Conservation (phyloP, 2,329 filamentous ascomycete genomes). For the Pseudogymnoascus pannorum region DNA sequence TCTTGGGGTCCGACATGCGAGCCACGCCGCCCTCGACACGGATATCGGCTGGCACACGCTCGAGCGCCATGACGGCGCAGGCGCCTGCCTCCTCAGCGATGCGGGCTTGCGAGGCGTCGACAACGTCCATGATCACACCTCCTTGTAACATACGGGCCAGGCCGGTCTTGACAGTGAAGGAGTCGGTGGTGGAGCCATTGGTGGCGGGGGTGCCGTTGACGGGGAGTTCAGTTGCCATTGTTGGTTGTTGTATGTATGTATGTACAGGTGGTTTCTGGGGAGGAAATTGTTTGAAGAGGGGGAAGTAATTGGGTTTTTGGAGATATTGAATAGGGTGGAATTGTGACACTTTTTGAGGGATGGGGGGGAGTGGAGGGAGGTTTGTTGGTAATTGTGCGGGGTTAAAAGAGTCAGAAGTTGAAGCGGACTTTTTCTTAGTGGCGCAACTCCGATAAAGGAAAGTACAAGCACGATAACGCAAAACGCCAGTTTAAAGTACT, state of each 20-base stretch:
- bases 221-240: slow-evolving; percentile 41
- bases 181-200: slow-evolving; percentile 28
- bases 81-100: slow-evolving; percentile 97
- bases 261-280: background rate
- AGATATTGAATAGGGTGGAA: background rate
- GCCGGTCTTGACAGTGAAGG: slow-evolving; percentile 85
- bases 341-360: background rate
- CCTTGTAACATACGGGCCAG: slow-evolving; percentile 98
- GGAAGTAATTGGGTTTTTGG: background rate
- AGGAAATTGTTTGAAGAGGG: background rate
- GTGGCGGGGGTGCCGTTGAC: slow-evolving; percentile 23
- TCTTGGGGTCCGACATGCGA: slow-evolving; percentile 89
- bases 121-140: slow-evolving; percentile 99
- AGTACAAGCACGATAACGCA: background rate
- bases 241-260: background rate
- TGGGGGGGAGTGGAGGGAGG: background rate
- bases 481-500: no score
- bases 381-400: background rate
- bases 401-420: slow-evolving; percentile 1
- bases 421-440: slow-evolving; percentile 1
- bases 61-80: slow-evolving; percentile 95
- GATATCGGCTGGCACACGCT: slow-evolving; percentile 96
- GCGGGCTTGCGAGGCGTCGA: slow-evolving; percentile 83
- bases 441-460: background rate
- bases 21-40: slow-evolving; percentile 86